These are phyloP conservation scores for Ophiostoma tasmaniense DNA, from an alignment of 2,329 filamentous ascomycete species.

Conservation along the genomic window DNA sequence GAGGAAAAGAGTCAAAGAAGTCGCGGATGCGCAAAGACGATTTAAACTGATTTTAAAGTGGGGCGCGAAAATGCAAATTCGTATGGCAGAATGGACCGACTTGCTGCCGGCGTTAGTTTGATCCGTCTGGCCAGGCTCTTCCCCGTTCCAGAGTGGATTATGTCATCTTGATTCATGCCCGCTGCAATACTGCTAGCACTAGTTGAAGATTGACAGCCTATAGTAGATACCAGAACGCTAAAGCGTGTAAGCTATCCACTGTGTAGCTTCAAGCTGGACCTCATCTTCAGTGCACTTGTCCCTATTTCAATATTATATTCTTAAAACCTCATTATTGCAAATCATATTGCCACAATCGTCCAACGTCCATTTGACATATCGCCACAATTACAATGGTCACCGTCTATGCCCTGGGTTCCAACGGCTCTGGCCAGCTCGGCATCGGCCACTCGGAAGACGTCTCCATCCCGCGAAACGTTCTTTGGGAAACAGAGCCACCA, in stretches of 20 bases:
- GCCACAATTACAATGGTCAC: slow-evolving; percentile 33
- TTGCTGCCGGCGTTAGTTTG: slow-evolving; percentile 10
- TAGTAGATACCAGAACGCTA: not conserved
- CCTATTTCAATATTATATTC: not conserved
- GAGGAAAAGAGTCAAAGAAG: slow-evolving; percentile 5
- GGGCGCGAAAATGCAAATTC: not conserved
- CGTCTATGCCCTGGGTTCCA: slow-evolving; percentile 65
- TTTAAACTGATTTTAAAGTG: slow-evolving; percentile 14
- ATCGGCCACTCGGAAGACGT: slow-evolving; percentile 64
- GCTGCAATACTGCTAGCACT: not conserved
- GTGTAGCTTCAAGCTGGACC: not conserved
- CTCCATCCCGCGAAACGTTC: slow-evolving; percentile 53
- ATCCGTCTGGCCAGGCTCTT: slow-evolving; percentile 9
- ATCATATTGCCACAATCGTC: not conserved
- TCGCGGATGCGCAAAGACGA: not conserved
- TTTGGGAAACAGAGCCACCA: slow-evolving; percentile 37
- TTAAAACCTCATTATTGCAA: not conserved
- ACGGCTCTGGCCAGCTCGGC: slow-evolving; percentile 66
- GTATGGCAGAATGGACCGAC: not conserved
- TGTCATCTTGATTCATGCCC: not conserved
- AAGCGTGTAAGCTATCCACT: not conserved
- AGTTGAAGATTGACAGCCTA: not conserved
- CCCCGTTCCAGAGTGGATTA: not conserved
- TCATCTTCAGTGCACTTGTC: too few relatives aligned
- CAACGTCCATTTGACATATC: not conserved